Conservation (phyloP, 331 rosid genomes). For the Phaseolus coccineus region DNA sequence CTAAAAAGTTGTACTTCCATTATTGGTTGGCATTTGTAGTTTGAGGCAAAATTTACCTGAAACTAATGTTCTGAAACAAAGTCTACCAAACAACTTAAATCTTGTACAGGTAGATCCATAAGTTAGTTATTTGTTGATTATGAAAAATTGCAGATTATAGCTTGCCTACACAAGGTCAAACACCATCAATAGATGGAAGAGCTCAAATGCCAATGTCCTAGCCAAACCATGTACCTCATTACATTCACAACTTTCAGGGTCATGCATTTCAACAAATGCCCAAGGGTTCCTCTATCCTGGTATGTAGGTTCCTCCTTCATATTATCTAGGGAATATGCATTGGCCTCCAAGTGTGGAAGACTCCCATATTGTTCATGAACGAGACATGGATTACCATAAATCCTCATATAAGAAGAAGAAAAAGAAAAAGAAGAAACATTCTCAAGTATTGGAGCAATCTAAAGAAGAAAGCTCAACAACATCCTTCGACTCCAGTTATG, state of each 20-base stretch:
- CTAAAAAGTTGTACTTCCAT: too few species aligned
- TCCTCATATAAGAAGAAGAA: slow-evolving; percentile 67
- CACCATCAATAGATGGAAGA: slow-evolving; percentile 67
- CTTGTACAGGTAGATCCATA: too few species aligned
- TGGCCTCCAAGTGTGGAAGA: slow-evolving; percentile 83
- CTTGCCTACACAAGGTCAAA: slow-evolving; percentile 59
- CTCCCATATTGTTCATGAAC: slow-evolving; percentile 58
- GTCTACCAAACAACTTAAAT: background rate
- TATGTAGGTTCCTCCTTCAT: slow-evolving; percentile 82
- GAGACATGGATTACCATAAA: slow-evolving; percentile 60
- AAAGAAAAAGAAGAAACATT: slow-evolving; percentile 61
- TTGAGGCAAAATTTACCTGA: background rate
- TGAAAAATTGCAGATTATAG: slow-evolving; percentile 64
- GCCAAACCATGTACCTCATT: slow-evolving; percentile 81
- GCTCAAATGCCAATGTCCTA: slow-evolving; percentile 71
- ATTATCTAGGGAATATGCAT: slow-evolving; percentile 82
- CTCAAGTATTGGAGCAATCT: slow-evolving; percentile 57
- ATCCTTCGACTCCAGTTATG: slow-evolving; percentile 65
- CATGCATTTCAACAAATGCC: slow-evolving; percentile 74
- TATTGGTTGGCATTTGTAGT: background rate
- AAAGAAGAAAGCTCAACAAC: slow-evolving; percentile 66
- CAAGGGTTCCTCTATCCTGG: slow-evolving; percentile 86
- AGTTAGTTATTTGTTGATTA: slow-evolving; percentile 21
- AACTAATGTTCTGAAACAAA: slow-evolving; percentile 22
- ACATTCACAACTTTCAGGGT: slow-evolving; percentile 89